Conservation (phyloP, 306 rosid genomes). For the Canavalia ensiformis region DNA sequence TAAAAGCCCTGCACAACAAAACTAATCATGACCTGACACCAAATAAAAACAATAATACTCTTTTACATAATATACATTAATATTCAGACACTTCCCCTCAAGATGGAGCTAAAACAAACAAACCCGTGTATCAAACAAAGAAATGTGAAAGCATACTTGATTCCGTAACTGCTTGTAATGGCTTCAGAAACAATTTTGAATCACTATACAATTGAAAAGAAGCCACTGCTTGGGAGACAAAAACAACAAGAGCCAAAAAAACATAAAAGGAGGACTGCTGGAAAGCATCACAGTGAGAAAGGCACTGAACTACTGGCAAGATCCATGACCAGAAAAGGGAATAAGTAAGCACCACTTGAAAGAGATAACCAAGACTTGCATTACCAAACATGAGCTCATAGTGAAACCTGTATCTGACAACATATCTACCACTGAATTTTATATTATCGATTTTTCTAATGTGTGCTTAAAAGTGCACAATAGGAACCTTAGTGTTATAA, state of each 20-base stretch:
- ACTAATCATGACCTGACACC: background rate
- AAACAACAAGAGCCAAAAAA: background rate
- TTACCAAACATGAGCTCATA: background rate
- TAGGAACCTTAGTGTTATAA: no score
- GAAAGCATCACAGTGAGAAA: background rate
- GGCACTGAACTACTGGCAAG: background rate
- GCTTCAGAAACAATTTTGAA: background rate
- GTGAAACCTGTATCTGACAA: conserved; percentile 5
- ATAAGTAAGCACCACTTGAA: background rate
- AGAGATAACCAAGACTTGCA: background rate
- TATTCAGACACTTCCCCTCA: background rate
- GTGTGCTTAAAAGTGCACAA: no score
- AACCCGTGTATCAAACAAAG: background rate
- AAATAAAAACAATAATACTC: background rate
- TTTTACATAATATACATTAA: background rate
- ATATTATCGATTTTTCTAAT: background rate
- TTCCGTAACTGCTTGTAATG: background rate
- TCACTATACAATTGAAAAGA: background rate
- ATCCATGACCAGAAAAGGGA: conserved; percentile 8
- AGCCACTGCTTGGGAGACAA: background rate
- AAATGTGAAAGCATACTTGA: background rate
- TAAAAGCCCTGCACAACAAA: background rate
- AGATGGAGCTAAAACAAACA: conserved; percentile 3
- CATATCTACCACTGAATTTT: background rate
- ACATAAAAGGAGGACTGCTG: background rate